Conservation (phyloP, 441 rosid genomes). For the Erodium chrysanthum region DNA sequence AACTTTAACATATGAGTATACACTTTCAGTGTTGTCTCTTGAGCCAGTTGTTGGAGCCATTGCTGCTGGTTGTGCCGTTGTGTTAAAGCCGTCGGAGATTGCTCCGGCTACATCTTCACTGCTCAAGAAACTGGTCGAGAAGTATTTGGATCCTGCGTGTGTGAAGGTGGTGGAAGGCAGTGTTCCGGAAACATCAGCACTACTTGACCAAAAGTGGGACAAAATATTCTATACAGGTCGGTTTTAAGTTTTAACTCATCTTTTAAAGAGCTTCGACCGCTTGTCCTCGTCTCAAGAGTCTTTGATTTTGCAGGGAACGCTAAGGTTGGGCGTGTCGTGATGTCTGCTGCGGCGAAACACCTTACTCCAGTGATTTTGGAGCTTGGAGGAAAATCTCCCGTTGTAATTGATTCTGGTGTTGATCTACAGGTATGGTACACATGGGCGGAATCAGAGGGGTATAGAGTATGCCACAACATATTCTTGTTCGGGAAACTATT, state of each 20-base stretch:
- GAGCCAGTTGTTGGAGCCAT: slow-evolving; percentile 72
- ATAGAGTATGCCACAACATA: too few species aligned
- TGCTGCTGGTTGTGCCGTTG: slow-evolving; percentile 63
- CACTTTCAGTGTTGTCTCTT: slow-evolving; percentile 43
- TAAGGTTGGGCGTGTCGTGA: slow-evolving; percentile 55
- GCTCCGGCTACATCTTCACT: slow-evolving; percentile 54
- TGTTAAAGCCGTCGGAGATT: slow-evolving; percentile 65
- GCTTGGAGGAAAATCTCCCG: slow-evolving; percentile 75
- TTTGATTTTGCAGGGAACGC: slow-evolving; percentile 40
- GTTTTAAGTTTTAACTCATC: not conserved
- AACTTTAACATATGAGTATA: too few species aligned
- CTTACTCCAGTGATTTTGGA: slow-evolving; percentile 68
- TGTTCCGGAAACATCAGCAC: slow-evolving; percentile 47
- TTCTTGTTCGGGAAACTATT: too few species aligned
- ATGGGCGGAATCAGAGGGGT: too few species aligned
- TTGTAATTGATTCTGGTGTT: slow-evolving; percentile 44
- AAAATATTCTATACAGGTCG: slow-evolving; percentile 70
- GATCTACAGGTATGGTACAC: slow-evolving; percentile 38
- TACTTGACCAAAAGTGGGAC: slow-evolving; percentile 75
- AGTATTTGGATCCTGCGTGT: slow-evolving; percentile 47
- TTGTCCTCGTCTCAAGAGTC: too few species aligned
- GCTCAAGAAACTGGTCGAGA: slow-evolving; percentile 37
- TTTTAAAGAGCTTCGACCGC: too few species aligned
- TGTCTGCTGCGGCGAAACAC: slow-evolving; percentile 78
- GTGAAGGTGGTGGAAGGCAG: slow-evolving; percentile 61